Conservation (phyloP, 2,329 filamentous ascomycete species). For the Colletotrichum navitas region DNA sequence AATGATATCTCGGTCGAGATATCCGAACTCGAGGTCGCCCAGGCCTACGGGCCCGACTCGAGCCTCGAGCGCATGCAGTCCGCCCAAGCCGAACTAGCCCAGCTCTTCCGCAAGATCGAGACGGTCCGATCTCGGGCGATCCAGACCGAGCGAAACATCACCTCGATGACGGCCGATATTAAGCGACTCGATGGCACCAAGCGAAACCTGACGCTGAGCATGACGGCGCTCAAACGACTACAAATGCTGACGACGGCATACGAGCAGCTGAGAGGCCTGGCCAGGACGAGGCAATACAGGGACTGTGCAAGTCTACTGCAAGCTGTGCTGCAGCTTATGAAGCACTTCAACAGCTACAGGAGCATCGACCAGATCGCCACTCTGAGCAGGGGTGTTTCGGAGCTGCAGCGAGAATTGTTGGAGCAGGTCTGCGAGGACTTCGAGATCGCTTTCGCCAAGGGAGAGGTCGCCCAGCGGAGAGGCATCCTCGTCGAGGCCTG, state of each 20-base stretch:
- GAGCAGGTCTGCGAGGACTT: slow-evolving; percentile 99
- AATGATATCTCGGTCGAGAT: slow-evolving; percentile 87
- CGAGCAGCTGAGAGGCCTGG: slow-evolving; percentile 88
- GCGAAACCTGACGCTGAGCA: slow-evolving; percentile 93
- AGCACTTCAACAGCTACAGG: slow-evolving; percentile 96
- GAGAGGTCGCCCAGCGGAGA: slow-evolving; percentile 79
- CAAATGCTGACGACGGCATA: slow-evolving; percentile 99
- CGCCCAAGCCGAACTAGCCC: slow-evolving; percentile 88
- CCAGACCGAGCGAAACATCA: slow-evolving; percentile 95
- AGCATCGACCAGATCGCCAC: slow-evolving; percentile 98
- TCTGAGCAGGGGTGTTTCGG: slow-evolving; percentile 90
- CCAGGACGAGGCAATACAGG: slow-evolving; percentile 88
- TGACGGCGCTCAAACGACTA: slow-evolving; percentile 96
- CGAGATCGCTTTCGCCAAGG: slow-evolving; percentile 92
- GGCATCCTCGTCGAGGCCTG: slow-evolving; percentile 87
- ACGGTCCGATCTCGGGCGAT: slow-evolving; percentile 89
- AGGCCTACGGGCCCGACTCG: slow-evolving; percentile 87
- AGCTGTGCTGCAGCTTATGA: slow-evolving; percentile 97
- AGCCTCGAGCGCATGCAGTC: slow-evolving; percentile 92
- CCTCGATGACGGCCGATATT: slow-evolving; percentile 98
- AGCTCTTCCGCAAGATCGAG: slow-evolving; percentile 95
- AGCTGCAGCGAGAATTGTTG: slow-evolving; percentile 90
- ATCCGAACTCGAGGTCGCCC: slow-evolving; percentile 76
- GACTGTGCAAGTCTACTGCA: slow-evolving; percentile 95
- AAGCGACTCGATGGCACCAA: slow-evolving; percentile 97